Percentiles rank a stretch among this genome's conserved stretches.
phyloP scores from a whole-genome alignment of 805 yeast genomes.

The Torulaspora quercuum region DNA sequence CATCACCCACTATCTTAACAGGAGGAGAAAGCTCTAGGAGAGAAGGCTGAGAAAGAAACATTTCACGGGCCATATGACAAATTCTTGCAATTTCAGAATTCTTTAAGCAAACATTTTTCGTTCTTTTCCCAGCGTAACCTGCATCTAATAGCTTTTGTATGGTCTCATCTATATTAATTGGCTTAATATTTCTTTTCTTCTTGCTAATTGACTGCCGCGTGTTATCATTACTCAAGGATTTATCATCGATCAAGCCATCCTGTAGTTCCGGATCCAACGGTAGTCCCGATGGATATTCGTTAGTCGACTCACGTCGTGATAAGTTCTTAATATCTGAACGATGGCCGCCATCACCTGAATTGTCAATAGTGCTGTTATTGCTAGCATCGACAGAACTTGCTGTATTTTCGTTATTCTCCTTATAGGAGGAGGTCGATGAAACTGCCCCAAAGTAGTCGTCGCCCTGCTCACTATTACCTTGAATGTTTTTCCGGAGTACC shows the following conservation, averaged over 20 bases:
- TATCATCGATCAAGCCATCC: slow-evolving; percentile 19
- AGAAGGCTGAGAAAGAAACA: slow-evolving; percentile 86
- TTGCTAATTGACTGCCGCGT: slow-evolving; percentile 20
- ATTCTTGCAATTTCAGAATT: slow-evolving; percentile 84
- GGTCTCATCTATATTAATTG: slow-evolving; percentile 72
- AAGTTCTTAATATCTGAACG: slow-evolving; percentile 10
- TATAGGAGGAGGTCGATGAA: slow-evolving; percentile 4
- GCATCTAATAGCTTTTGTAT: slow-evolving; percentile 92
- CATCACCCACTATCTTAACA: slow-evolving; percentile 84
- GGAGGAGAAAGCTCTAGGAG: slow-evolving; percentile 79
- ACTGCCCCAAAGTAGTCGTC: slow-evolving; percentile 21
- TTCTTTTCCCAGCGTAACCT: slow-evolving; percentile 91
- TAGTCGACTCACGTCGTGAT: slow-evolving; percentile 15
- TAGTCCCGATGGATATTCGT: slow-evolving; percentile 28
- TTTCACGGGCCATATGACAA: slow-evolving; percentile 84
- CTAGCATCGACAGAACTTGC: slow-evolving; percentile 5
- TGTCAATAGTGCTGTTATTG: no score
- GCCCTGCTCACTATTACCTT: slow-evolving; percentile 9
- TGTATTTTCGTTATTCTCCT: slow-evolving; percentile 1
- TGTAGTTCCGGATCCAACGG: slow-evolving; percentile 15
- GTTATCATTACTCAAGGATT: slow-evolving; percentile 25
- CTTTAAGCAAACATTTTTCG: slow-evolving; percentile 83
- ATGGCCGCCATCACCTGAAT: slow-evolving; percentile 3
- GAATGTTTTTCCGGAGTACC: slow-evolving; percentile 13
- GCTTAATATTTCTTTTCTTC: slow-evolving; percentile 29